Evolutionary conservation across 345 rosid genomes (phyloP).

Genomic region (Mercurialis annua): DNA sequence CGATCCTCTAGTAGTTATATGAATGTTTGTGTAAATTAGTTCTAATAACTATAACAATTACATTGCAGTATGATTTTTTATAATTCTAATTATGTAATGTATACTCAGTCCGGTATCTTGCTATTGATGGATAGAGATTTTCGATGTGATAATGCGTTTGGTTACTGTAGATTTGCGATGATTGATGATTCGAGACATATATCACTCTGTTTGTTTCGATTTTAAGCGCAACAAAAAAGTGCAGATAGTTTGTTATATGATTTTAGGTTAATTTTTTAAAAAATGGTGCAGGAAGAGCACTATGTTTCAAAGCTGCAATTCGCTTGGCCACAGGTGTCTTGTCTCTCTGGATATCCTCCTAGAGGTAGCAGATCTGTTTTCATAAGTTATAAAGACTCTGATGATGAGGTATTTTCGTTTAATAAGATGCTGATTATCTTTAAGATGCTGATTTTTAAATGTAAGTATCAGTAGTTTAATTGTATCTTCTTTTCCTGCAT

Average conservation of each 20-base stretch:
- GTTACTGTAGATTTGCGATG: no score
- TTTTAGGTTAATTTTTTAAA: neutral
- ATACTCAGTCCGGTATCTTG: no score
- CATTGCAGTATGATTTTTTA: no score
- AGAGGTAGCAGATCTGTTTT: slow-evolving; percentile 68
- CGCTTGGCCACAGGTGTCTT: slow-evolving; percentile 80
- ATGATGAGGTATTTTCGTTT: slow-evolving; percentile 50
- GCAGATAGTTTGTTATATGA: neutral
- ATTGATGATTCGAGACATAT: no score
- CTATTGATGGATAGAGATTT: no score
- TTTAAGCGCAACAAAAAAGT: no score
- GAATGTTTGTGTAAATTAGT: no score
- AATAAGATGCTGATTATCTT: neutral
- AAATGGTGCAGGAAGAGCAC: slow-evolving; percentile 80
- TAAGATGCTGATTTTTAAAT: neutral
- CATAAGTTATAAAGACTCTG: slow-evolving; percentile 60
- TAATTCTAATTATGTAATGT: no score
- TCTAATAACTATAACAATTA: no score
- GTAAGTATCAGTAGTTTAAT: slow-evolving; percentile 1
- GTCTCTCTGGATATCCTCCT: slow-evolving; percentile 62
- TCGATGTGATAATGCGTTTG: no score
- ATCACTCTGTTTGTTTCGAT: no score
- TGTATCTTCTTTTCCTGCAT: neutral
- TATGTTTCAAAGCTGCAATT: slow-evolving; percentile 68
- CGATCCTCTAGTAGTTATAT: no score